phyloP scores from a whole-genome alignment of 2,329 filamentous ascomycete genomes.

The Acephala macrosclerotiorum region DNA sequence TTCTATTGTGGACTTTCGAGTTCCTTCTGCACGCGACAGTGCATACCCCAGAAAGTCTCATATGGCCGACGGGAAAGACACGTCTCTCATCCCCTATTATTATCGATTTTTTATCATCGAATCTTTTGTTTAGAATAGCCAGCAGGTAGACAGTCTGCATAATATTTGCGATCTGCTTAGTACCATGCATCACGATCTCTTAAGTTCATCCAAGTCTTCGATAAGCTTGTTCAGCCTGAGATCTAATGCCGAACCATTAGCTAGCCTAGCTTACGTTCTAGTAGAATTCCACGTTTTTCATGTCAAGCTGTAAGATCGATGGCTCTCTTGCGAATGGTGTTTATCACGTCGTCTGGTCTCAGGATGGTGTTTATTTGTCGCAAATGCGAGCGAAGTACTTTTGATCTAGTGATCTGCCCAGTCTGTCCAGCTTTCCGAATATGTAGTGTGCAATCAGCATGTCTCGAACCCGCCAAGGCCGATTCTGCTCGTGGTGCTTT shows the following conservation, averaged over 20 bases:
- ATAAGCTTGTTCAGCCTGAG: not conserved
- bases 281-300: not conserved
- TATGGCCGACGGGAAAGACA: not conserved
- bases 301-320: not conserved
- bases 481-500: not conserved
- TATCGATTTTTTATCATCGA: not conserved
- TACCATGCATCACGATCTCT: not conserved
- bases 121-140: not conserved
- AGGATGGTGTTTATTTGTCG: not conserved
- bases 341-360: not conserved
- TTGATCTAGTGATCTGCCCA: not conserved
- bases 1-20: not conserved
- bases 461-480: not conserved
- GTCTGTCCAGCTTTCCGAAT: not conserved
- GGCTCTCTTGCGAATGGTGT: not conserved
- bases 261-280: not conserved
- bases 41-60: slow-evolving; percentile 1
- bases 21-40: slow-evolving; percentile 3
- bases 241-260: not conserved
- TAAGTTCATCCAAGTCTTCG: not conserved
- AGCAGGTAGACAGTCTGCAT: no score
- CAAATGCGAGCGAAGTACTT: not conserved
- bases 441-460: not conserved
- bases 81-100: not conserved
- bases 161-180: no score